Evolutionary conservation across 2,329 filamentous ascomycete species (phyloP).

Genomic region (Huntiella abstrusa): DNA sequence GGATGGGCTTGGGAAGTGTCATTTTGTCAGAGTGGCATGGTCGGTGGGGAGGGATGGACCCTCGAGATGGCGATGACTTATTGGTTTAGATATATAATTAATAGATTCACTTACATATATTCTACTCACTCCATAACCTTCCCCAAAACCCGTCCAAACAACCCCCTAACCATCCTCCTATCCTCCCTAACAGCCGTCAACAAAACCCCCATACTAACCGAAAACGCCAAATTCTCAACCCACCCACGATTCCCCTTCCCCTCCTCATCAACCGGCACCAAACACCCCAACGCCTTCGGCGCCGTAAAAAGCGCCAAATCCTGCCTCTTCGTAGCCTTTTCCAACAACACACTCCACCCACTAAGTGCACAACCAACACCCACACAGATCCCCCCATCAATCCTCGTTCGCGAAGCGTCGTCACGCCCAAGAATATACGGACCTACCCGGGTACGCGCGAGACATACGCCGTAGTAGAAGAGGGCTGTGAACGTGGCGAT

Average conservation of each 20-base stretch:
- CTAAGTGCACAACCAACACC: constrained; percentile 54
- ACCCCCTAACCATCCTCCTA: constrained; percentile 42
- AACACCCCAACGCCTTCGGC: constrained; percentile 54
- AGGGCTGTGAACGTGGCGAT: constrained; percentile 57
- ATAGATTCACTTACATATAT: background rate
- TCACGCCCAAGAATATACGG: constrained; percentile 41
- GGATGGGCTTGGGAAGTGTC: background rate
- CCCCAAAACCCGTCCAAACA: constrained; percentile 42
- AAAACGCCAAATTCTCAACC: constrained; percentile 48
- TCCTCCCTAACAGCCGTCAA: constrained; percentile 48
- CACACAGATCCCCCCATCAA: constrained; percentile 50
- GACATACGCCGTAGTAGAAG: constrained; percentile 74
- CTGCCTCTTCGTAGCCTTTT: constrained; percentile 44
- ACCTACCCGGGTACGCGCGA: constrained; percentile 54
- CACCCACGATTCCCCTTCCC: constrained; percentile 39
- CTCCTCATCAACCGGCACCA: constrained; percentile 47
- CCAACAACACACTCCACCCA: constrained; percentile 65
- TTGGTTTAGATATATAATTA: background rate
- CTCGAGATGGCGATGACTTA: constrained; percentile 1
- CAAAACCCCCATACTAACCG: constrained; percentile 49
- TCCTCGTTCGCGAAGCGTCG: constrained; percentile 26
- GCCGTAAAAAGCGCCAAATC: constrained; percentile 69
- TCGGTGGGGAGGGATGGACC: constrained; percentile 6
- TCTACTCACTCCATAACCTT: constrained; percentile 25
- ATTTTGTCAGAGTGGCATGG: constrained; percentile 8